Evolutionary conservation across 306 rosid species (phyloP), one percentile per base, ranked within the genome.

Genomic region (Lithocarpus polystachyus): DNA sequence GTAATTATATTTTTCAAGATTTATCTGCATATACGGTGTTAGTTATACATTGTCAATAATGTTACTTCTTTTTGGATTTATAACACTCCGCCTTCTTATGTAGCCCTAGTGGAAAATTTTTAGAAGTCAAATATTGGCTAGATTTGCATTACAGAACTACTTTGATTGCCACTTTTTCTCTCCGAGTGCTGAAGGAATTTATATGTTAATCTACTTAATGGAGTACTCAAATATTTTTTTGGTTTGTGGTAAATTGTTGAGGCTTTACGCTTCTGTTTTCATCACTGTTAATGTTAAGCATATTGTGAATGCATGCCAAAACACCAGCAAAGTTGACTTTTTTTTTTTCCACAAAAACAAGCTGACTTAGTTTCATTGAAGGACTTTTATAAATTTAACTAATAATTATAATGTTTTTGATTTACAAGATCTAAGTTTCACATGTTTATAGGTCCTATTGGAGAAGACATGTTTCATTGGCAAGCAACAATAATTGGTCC

Each of bases 401-500:
- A 48, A 48, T 48, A 12, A 48, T 48, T 48, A 48, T 12, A 48
- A 48, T 48, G 14, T 2, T 48, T 48, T 10, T 48, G 53, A 48
- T 48, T 48, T 48, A 48, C 53, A 48, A 48, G 17, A 48, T 48
- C 53, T 40, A 48, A 48, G 7, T 78, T 74, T 10, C 33, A 6
- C 19, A 10, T 57, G 3, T 62, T 31, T 28, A 18, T 69, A 87
- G 90, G 90, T 23, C 90, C 90, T 51, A 81, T 82, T 77, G 87
- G 85, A 29, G 88, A 85, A 1, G 90, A 87, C 24, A 65, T 87
- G 88, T 87, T 87, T 72, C 87, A 87, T 75, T 87, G 90, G 90
- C 88, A 85, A 82, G 90, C 88, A 8, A 82, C 90, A 29, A 82
- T 87, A 54, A 80, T 85, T 83, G 90, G 90, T 68, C 90, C 88